These are phyloP conservation scores for Apiospora sp. DNA, from an alignment of 2,329 filamentous ascomycete species.

Conservation along the genomic window DNA sequence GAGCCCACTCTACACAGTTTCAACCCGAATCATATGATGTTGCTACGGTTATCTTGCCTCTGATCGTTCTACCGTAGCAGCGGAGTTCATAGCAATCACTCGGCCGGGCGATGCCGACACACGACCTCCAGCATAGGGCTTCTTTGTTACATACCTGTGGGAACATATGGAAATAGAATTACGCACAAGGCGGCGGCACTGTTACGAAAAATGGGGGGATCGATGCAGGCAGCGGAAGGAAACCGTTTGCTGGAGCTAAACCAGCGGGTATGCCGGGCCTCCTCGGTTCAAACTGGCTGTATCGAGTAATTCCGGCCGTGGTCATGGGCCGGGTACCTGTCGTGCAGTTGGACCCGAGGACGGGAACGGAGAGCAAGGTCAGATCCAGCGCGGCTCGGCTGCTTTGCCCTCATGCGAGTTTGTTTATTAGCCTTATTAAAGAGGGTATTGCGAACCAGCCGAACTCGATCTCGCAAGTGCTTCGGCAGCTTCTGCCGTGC, in stretches of 20 bases:
- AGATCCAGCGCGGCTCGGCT: constrained; percentile 23
- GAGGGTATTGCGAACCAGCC: constrained; percentile 15
- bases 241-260: neutral
- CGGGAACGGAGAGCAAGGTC: constrained; percentile 28
- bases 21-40: neutral
- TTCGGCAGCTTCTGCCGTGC: constrained; percentile 10
- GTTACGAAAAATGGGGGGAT: neutral
- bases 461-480: neutral
- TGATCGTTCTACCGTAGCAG: neutral
- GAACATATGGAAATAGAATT: neutral
- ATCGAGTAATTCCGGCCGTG: constrained; percentile 15
- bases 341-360: constrained; percentile 24
- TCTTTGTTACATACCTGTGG: neutral
- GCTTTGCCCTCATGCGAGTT: neutral
- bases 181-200: constrained; percentile 1
- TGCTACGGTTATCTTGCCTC: neutral
- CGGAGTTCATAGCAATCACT: neutral
- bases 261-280: neutral
- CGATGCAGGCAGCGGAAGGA: constrained; percentile 14
- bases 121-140: neutral
- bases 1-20: neutral
- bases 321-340: constrained; percentile 1
- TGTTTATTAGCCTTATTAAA: constrained; percentile 21
- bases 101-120: neutral
- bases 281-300: constrained; percentile 8